Conservation (phyloP, 2,329 filamentous ascomycete genomes). For the Cladobotryum mycophilum region DNA sequence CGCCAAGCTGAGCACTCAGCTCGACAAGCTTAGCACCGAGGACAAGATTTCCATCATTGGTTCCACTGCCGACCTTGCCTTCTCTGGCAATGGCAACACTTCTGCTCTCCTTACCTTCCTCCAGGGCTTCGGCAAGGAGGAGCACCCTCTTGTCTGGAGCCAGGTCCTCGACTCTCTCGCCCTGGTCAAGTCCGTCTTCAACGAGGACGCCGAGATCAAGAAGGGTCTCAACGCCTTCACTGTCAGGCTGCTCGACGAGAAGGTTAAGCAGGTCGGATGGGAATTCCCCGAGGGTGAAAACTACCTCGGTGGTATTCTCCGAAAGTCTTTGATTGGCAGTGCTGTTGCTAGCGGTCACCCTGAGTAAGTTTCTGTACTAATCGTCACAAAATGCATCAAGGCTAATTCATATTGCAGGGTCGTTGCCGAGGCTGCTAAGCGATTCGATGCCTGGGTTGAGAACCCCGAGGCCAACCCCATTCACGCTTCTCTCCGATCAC, state of each 20-base stretch:
- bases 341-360: conserved; percentile 74
- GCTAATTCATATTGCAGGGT: conserved; percentile 39
- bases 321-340: conserved; percentile 70
- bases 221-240: conserved; percentile 72
- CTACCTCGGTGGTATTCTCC: conserved; percentile 74
- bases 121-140: conserved; percentile 75
- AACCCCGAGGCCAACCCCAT: conserved; percentile 63
- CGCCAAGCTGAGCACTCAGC: conserved; percentile 69
- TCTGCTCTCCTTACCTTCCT: conserved; percentile 76
- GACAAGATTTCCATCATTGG: conserved; percentile 92
- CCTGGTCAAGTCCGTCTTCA: conserved; percentile 78
- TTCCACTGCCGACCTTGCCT: conserved; percentile 81
- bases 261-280: conserved; percentile 79
- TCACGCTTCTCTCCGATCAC: conserved; percentile 71
- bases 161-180: conserved; percentile 73
- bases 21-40: conserved; percentile 68
- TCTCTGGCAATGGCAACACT: conserved; percentile 79
- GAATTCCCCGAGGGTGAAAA: conserved; percentile 72
- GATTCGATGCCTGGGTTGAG: conserved; percentile 73
- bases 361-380: conserved; percentile 43
- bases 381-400: not conserved
- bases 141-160: conserved; percentile 82
- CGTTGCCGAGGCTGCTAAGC: conserved; percentile 65
- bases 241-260: conserved; percentile 67
- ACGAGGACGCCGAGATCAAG: conserved; percentile 65